Conservation (phyloP, 495 filamentous ascomycete species). For the Neurospora terricola region DNA sequence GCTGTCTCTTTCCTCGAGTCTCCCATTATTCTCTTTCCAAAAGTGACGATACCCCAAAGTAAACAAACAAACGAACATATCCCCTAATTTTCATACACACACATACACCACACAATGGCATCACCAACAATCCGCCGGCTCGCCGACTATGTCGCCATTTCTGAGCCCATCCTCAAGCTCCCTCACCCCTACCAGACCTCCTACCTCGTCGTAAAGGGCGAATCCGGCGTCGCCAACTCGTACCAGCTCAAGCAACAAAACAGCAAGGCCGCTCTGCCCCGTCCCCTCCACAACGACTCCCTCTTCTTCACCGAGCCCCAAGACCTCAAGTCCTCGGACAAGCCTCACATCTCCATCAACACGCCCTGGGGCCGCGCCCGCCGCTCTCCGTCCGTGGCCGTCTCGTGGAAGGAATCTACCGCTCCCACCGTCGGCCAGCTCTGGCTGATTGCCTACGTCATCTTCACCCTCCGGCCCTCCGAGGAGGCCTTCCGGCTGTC, state of each 20-base stretch:
- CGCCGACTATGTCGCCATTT: constrained; percentile 18
- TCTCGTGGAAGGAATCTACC: constrained; percentile 22
- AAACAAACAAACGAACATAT: too few relatives aligned
- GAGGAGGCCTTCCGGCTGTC: constrained; percentile 45
- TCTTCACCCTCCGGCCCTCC: constrained; percentile 44
- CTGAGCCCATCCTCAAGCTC: constrained; percentile 33
- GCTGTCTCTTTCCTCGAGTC: neutral
- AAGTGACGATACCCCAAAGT: neutral
- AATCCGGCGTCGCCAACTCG: neutral
- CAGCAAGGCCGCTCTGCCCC: constrained; percentile 6
- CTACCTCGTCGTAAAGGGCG: constrained; percentile 25
- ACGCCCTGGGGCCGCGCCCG: constrained; percentile 37
- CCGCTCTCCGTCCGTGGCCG: constrained; percentile 29
- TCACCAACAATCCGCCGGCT: constrained; percentile 10
- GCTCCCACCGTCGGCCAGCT: constrained; percentile 47
- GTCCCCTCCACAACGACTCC: constrained; percentile 26
- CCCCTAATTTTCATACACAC: neutral
- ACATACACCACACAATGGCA: constrained; percentile 11
- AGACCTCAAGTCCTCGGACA: constrained; percentile 36
- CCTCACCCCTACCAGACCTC: constrained; percentile 37
- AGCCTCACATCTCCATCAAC: constrained; percentile 36
- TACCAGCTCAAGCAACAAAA: constrained; percentile 18
- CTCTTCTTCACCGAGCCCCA: constrained; percentile 33
- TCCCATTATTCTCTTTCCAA: neutral
- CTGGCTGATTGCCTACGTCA: constrained; percentile 52